phyloP scores from a whole-genome alignment of 768 basidiomycete species.

The Amanita brunnescens region DNA sequence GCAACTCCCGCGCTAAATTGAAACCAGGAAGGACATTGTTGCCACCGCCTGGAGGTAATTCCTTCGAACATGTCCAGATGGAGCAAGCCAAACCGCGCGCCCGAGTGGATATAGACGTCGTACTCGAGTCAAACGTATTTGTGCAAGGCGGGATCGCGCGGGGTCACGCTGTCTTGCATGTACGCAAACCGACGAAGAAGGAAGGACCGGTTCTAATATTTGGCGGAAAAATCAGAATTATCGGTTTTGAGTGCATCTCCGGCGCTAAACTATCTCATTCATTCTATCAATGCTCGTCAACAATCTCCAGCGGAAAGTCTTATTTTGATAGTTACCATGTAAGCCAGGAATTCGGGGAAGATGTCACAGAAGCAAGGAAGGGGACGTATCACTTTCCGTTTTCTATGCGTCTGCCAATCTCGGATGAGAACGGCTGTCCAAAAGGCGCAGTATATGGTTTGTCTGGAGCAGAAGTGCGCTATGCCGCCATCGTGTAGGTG shows the following conservation, averaged over 20 bases:
- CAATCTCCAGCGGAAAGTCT: constrained; percentile 41
- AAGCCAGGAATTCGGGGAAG: constrained; percentile 46
- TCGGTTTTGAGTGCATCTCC: constrained; percentile 75
- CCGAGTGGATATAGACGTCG: constrained; percentile 75
- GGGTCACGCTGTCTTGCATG: constrained; percentile 59
- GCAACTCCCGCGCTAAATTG: constrained; percentile 48
- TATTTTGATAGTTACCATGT: constrained; percentile 33
- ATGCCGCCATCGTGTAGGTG: constrained; percentile 74
- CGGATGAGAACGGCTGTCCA: constrained; percentile 39
- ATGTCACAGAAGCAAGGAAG: constrained; percentile 51
- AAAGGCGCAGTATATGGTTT: constrained; percentile 50
- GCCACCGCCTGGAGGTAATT: constrained; percentile 21
- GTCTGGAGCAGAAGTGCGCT: constrained; percentile 58
- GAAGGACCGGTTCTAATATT: constrained; percentile 55
- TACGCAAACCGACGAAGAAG: constrained; percentile 47
- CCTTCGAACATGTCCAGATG: constrained; percentile 25
- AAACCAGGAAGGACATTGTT: constrained; percentile 43
- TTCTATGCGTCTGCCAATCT: constrained; percentile 53
- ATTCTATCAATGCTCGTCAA: constrained; percentile 70
- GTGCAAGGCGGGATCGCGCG: constrained; percentile 73
- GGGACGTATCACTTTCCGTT: constrained; percentile 71
- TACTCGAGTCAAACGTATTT: constrained; percentile 63
- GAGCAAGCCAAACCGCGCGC: constrained; percentile 70
- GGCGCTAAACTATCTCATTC: constrained; percentile 55
- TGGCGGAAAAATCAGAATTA: constrained; percentile 68